Evolutionary conservation across 768 basidiomycete species (phyloP), one percentile per base, ranked within the genome.

Genomic region (Mycena crocata): DNA sequence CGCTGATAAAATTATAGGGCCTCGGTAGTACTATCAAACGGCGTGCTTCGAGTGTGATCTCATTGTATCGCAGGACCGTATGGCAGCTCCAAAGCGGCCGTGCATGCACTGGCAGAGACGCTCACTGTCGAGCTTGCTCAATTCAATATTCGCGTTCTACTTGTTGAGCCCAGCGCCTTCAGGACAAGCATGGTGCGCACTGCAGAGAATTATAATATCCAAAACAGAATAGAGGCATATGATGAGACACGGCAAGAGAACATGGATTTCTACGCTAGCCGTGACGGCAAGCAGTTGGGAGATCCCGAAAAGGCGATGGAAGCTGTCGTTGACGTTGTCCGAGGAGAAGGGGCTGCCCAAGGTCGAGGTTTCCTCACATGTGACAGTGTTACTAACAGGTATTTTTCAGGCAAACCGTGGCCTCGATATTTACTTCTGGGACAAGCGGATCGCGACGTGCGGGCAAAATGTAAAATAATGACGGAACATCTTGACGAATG

Each of bases 271-370:
- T 62, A 62, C n/a, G 48, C 34, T 5, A 23, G 21, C 26, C 32
- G 61, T 34, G 61, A 62, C 19, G 66, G 66, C 1, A 39, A 4
- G 13, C 66, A 67, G 56, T 2, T 15, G 24, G 88, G 89, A 0
- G 88, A 90, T 72, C 89, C 89, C 0, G 73, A 76, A 50, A 89
- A 88, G 72, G 90, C 86, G 0, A 87, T 88, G 82, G 80, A 86
- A 23, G 79, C 75, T 7, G 72, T 85, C 13, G 80, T 84, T 1
- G 84, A 85, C 62, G 78, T 85, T 12, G 83, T 85, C 2, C 70
- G 79, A 66, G 87, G 86, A 7, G 89, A 90, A 71, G 86, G 87
- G 6, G 69, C 75, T n/a, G 85, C 85, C 1, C 69, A 74, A 28
- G 86, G 83, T 17, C n/a, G n/a, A n/a, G n/a, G n/a, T n/a, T n/a